phyloP scores from a whole-genome alignment of 2,329 filamentous ascomycete genomes.

The Leptographium procerum region DNA sequence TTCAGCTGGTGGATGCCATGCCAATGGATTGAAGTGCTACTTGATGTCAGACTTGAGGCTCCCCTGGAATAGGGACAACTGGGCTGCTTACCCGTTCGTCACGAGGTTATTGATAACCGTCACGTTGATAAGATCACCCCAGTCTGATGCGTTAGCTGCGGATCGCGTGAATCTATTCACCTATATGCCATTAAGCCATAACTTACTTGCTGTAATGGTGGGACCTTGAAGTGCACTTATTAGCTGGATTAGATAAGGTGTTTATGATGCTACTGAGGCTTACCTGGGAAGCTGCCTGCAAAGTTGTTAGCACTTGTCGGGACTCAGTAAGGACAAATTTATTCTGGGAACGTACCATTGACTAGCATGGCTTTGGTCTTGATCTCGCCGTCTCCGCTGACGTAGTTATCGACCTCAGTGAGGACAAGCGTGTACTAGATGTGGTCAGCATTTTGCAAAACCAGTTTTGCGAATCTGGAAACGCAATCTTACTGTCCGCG shows the following conservation, averaged over 20 bases:
- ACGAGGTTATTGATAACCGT: slow-evolving; percentile 54
- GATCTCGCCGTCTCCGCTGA: slow-evolving; percentile 11
- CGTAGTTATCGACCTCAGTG: slow-evolving; percentile 12
- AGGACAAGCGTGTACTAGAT: slow-evolving; percentile 11
- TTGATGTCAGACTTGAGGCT: background rate
- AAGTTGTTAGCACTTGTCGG: background rate
- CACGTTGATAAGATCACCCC: slow-evolving; percentile 43
- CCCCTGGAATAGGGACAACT: background rate
- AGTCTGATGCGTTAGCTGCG: slow-evolving; percentile 19
- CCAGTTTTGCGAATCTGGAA: background rate
- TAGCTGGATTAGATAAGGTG: background rate
- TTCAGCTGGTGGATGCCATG: slow-evolving; percentile 33
- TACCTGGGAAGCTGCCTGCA: slow-evolving; percentile 5
- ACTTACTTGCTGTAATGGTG: slow-evolving; percentile 4
- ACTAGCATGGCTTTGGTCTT: slow-evolving; percentile 15
- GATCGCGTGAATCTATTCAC: background rate
- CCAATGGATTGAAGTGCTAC: slow-evolving; percentile 35
- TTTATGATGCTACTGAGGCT: background rate
- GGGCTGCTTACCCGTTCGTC: slow-evolving; percentile 22
- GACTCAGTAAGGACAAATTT: background rate
- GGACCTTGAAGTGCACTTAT: background rate
- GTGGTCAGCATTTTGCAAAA: background rate
- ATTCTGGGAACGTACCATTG: slow-evolving; percentile 7
- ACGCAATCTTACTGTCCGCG: background rate
- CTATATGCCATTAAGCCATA: background rate